Percentiles rank a stretch among this genome's conserved stretches.
Conservation (phyloP, 1,139 yeast species). For the Hansenula sp. region DNA sequence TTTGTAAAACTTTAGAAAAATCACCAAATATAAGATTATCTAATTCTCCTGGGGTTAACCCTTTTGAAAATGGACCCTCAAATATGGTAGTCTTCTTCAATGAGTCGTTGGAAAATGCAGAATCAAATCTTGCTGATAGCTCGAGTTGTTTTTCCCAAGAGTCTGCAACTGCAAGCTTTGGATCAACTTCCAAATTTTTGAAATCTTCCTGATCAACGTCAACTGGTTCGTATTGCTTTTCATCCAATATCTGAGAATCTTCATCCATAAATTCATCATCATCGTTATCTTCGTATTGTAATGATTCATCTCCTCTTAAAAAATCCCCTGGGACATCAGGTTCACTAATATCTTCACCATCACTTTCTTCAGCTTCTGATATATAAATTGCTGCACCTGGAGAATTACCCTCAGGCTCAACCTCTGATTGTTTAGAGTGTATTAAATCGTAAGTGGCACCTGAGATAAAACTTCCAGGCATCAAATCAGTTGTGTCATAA, state of each 20-base stretch:
- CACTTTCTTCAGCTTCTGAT: conserved; percentile 7
- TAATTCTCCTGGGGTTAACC: conserved; percentile 17
- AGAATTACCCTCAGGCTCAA: not conserved
- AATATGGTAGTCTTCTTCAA: conserved; percentile 16
- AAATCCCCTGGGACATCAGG: conserved; percentile 16
- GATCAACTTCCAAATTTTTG: conserved; percentile 32
- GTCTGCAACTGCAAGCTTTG: conserved; percentile 43
- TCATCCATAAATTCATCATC: conserved; percentile 29
- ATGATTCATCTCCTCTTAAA: conserved; percentile 18
- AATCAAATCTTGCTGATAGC: conserved; percentile 49
- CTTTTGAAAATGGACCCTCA: conserved; percentile 21
- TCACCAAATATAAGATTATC: conserved; percentile 56
- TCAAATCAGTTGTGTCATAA: conserved; percentile 14
- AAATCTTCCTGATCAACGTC: conserved; percentile 41
- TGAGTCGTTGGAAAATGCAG: conserved; percentile 37
- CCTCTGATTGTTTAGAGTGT: not conserved
- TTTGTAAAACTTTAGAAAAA: conserved; percentile 29
- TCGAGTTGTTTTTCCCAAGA: conserved; percentile 65
- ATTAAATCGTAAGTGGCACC: conserved; percentile 8
- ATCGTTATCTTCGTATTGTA: conserved; percentile 26
- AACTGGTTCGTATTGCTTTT: conserved; percentile 65
- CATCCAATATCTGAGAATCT: conserved; percentile 39
- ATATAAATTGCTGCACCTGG: not conserved
- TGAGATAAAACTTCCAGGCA: conserved; percentile 23
- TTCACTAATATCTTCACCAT: conserved; percentile 21